Conservation (phyloP, 2,329 filamentous ascomycete genomes). For the Calonectria pteridis region DNA sequence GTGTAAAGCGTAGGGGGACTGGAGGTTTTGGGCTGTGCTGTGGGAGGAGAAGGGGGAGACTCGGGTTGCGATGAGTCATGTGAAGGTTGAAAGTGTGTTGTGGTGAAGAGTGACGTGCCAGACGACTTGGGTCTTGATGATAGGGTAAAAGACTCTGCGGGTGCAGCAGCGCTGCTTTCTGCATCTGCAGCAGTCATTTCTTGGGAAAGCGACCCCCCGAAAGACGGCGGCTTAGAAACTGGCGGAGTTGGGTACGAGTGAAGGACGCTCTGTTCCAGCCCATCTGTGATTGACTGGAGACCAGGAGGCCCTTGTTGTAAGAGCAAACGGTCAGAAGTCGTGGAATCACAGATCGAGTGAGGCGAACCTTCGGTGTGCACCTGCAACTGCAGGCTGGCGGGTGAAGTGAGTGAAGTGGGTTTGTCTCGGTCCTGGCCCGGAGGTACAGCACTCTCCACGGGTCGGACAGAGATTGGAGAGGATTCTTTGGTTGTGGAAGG, state of each 20-base stretch:
- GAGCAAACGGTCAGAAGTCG: conserved; percentile 37
- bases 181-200: conserved; percentile 42
- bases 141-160: conserved; percentile 36
- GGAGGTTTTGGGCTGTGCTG: conserved; percentile 36
- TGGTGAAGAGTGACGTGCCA: conserved; percentile 42
- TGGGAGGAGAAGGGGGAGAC: conserved; percentile 33
- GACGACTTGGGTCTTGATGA: conserved; percentile 38
- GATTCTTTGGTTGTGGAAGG: conserved; percentile 66
- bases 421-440: conserved; percentile 39
- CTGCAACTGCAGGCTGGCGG: conserved; percentile 47
- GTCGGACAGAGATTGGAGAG: conserved; percentile 54
- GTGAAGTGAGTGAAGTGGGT: conserved; percentile 51
- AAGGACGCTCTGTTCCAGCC: conserved; percentile 40
- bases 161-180: conserved; percentile 39
- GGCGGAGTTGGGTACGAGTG: conserved; percentile 69
- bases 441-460: conserved; percentile 48
- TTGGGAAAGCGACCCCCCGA: conserved; percentile 47
- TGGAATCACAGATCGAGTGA: conserved; percentile 37
- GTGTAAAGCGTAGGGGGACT: conserved; percentile 45
- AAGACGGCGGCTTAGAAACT: conserved; percentile 61
- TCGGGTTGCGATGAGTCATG: conserved; percentile 41
- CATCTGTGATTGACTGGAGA: conserved; percentile 39
- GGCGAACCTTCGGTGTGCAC: conserved; percentile 43
- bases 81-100: conserved; percentile 42
- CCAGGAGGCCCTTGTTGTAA: conserved; percentile 42